Percentiles rank a stretch among this genome's conserved stretches.
Conservation (phyloP, 495 filamentous ascomycete genomes). For the Talaromyces stipitatus region DNA sequence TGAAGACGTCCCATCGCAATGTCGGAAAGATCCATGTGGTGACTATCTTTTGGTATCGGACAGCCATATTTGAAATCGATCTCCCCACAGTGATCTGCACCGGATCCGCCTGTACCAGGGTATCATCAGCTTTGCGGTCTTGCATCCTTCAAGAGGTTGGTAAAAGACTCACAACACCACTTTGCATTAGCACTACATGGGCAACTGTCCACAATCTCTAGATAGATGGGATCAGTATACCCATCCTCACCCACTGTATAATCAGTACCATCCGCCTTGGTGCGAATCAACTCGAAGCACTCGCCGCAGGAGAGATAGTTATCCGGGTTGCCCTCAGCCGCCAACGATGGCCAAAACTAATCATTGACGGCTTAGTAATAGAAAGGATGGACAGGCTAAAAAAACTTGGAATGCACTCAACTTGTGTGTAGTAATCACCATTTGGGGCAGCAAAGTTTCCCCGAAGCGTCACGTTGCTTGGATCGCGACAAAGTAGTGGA, state of each 20-base stretch:
- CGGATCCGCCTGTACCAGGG: not conserved
- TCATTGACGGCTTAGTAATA: not conserved
- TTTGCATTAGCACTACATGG: not conserved
- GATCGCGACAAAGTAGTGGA: not conserved
- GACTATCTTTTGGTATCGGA: not conserved
- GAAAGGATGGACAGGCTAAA: not conserved
- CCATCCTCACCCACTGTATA: not conserved
- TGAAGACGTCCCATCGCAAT: not conserved
- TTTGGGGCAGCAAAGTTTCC: not conserved
- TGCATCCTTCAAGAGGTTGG: not conserved
- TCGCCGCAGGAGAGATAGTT: constrained; percentile 1
- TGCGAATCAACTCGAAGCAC: constrained; percentile 1
- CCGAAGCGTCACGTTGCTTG: not conserved
- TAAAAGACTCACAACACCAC: not conserved
- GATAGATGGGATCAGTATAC: not conserved
- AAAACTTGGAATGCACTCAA: not conserved
- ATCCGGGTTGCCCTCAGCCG: not conserved
- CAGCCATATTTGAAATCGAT: not conserved
- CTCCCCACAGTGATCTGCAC: not conserved
- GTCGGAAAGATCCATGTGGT: not conserved
- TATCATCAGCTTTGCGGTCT: not conserved
- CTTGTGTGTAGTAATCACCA: constrained; percentile 1
- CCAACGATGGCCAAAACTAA: not conserved
- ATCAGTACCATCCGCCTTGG: not conserved
- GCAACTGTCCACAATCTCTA: not conserved